Evolutionary conservation across 2,329 filamentous ascomycete genomes (phyloP), one percentile per base, ranked within the genome.

Genomic region (Chalaropsis thielavioides): DNA sequence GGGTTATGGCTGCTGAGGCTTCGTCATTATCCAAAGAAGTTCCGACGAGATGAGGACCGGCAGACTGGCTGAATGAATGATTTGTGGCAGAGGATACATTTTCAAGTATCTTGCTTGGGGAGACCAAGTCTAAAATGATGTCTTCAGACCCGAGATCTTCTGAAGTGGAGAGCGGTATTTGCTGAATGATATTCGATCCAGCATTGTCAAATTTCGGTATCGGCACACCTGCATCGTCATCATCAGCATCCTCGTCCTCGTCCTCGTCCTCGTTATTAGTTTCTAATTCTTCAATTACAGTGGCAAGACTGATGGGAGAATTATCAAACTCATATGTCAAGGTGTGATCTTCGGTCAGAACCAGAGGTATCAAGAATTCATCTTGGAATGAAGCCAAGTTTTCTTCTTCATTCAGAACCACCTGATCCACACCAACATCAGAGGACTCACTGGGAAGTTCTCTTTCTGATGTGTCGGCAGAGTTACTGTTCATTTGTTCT

Each of bases 231-330:
- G 44, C 44, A 61, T 64, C 65, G n/a, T 56, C 24, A 35, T 31
- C 24, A 35, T 60, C 65, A 13, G 44, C 24, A 35, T 31, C 24
- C 22, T 60, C 59, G 8, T 62, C 59, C 13, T 65, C 59, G 27
- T 54, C 35, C 27, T 35, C 38, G 40, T 60, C 46, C 17, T 63
- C 61, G 15, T 64, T 38, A 51, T 64, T 54, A 54, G 56, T 38
- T 27, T 66, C 65, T 3, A 51, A 61, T 31, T 67, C 66, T 59
- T 67, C 66, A 8, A 41, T 62, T 0, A 67, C 59, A 59, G 66
- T 64, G 13, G 31, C 56, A 46, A 66, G 46, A n/a, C 40, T 62
- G 13, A 31, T 22, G 5, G 22, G 11, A 2, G 15, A 19, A 2
- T 58, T 31, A 13, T 64, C 63, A 27, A 60, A 19, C 11, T 56